Evolutionary conservation across 2,329 filamentous ascomycete genomes (phyloP).

Genomic region (Pestalotiopsis fici): DNA sequence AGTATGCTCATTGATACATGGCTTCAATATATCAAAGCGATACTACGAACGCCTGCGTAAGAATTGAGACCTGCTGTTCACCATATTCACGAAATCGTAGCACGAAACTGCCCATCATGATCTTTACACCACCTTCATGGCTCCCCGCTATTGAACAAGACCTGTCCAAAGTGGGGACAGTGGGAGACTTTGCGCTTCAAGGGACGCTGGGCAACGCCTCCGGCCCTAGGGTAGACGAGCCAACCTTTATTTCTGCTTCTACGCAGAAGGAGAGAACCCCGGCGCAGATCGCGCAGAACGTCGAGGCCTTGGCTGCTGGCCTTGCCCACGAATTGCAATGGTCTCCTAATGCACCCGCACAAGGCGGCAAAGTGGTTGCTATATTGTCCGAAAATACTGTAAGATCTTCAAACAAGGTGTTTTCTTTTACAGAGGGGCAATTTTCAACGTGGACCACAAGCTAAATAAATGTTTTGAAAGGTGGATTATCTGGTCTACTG

Average conservation of each 20-base stretch:
- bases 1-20: too few species aligned
- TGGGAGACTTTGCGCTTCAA: background rate
- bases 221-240: background rate
- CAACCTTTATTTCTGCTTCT: background rate
- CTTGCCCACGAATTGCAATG: slow-evolving; percentile 5
- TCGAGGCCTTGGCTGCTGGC: background rate
- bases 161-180: background rate
- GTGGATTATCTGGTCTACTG: slow-evolving; percentile 1
- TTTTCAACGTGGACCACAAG: too few species aligned
- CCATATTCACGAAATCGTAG: too few species aligned
- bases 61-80: too few species aligned
- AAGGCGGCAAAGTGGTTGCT: background rate
- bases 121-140: slow-evolving; percentile 7
- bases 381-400: slow-evolving; percentile 6
- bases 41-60: too few species aligned
- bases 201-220: background rate
- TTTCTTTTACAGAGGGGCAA: too few species aligned
- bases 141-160: slow-evolving; percentile 1
- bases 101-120: too few species aligned
- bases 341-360: background rate
- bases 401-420: too few species aligned
- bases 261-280: background rate
- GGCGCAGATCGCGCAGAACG: background rate
- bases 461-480: background rate
- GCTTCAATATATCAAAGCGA: too few species aligned